A percentile compares a stretch with the other conserved stretches of the same genome.
Evolutionary conservation across 2,329 filamentous ascomycete genomes (phyloP).

Genomic region (Pseudogymnoascus sp.): DNA sequence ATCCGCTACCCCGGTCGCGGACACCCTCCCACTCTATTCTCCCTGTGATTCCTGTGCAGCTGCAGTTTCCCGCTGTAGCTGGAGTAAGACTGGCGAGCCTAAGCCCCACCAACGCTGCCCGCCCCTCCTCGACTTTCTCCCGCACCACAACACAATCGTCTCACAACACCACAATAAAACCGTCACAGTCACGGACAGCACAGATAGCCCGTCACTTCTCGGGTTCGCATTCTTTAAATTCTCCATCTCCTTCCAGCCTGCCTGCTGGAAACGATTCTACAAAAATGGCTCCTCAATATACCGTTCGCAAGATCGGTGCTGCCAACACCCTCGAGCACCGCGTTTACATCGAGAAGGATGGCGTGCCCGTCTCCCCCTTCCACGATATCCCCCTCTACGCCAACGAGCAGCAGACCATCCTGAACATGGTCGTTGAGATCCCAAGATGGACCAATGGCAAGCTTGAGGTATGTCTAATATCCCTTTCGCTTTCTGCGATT

Average conservation of each 20-base stretch:
- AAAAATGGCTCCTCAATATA: conserved; percentile 60
- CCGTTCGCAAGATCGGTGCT: conserved; percentile 78
- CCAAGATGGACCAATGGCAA: conserved; percentile 99
- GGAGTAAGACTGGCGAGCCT: conserved; percentile 13
- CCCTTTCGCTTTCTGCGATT: not conserved
- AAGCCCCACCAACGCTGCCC: conserved; percentile 14
- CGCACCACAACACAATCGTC: conserved; percentile 13
- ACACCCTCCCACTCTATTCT: conserved; percentile 2
- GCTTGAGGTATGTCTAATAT: conserved; percentile 70
- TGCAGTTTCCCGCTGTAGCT: conserved; percentile 7
- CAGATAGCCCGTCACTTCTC: conserved; percentile 43
- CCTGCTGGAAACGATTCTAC: conserved; percentile 29
- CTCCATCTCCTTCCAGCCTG: conserved; percentile 12
- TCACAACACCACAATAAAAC: conserved; percentile 14
- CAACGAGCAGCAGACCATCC: conserved; percentile 88
- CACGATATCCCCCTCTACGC: conserved; percentile 98
- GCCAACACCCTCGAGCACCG: conserved; percentile 95
- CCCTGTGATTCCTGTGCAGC: conserved; percentile 5
- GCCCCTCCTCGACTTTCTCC: conserved; percentile 18
- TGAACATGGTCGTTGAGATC: conserved; percentile 99
- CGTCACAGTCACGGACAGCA: conserved; percentile 27
- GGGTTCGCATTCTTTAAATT: conserved; percentile 27
- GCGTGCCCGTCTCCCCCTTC: conserved; percentile 87
- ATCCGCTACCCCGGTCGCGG: not conserved
- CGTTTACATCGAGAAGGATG: conserved; percentile 97